These are phyloP conservation scores for Pythium pyrilobum DNA, from an alignment of 352 stramenopile species.

Conservation along the genomic window DNA sequence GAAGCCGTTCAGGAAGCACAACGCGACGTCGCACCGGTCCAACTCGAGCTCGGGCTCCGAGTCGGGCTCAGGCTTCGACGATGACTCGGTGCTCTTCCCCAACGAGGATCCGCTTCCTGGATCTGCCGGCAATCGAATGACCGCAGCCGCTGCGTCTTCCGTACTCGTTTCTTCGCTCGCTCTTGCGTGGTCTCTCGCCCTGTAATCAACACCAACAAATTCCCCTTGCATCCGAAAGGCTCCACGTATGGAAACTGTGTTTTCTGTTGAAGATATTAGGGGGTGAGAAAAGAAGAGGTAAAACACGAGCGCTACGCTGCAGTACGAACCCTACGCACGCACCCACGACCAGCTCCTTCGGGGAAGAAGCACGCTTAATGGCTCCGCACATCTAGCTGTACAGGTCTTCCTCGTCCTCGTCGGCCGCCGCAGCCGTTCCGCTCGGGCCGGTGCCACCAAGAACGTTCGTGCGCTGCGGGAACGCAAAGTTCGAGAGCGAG, in stretches of 20 bases:
- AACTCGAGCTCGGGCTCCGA: background rate
- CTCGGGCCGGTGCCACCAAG: constrained; percentile 29
- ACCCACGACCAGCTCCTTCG: background rate
- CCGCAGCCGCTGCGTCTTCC: background rate
- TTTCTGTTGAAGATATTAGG: constrained; percentile 11
- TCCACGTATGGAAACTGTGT: background rate
- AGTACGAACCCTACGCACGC: constrained; percentile 4
- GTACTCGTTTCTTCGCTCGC: background rate
- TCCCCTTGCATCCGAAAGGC: no score
- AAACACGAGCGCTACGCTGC: constrained; percentile 3
- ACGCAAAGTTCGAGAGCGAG: constrained; percentile 96
- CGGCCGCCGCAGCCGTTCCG: constrained; percentile 57
- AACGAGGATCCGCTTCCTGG: background rate
- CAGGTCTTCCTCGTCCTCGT: constrained; percentile 96
- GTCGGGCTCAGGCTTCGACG: background rate
- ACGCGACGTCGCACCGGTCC: background rate
- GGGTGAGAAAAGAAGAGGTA: constrained; percentile 7
- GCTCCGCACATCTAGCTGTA: constrained; percentile 87
- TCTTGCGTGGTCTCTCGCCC: background rate
- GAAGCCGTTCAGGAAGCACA: no score
- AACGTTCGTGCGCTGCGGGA: constrained; percentile 77
- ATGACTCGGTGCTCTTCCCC: background rate
- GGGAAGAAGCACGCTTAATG: background rate
- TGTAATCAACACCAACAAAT: background rate
- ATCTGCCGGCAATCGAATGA: background rate